phyloP scores from a whole-genome alignment of 805 yeast genomes.

The Kregervanrija pseudodelftensis region DNA sequence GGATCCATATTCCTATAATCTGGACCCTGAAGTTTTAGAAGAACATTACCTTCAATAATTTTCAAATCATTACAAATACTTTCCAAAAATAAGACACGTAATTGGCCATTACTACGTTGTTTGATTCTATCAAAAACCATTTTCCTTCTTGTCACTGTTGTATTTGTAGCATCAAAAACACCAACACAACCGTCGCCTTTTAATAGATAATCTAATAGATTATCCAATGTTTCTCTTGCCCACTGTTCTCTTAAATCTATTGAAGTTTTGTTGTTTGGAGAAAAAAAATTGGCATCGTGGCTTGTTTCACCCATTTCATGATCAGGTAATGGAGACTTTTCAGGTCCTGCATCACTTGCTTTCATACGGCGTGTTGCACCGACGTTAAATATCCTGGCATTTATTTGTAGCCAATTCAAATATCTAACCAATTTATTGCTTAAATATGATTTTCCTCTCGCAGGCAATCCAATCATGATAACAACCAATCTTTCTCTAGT shows the following conservation, averaged over 20 bases:
- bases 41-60: constrained; percentile 73
- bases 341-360: constrained; percentile 56
- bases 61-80: constrained; percentile 76
- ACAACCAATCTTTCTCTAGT: constrained; percentile 73
- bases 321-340: constrained; percentile 54
- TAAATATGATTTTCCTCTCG: constrained; percentile 89
- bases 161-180: constrained; percentile 79
- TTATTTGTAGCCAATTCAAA: constrained; percentile 90
- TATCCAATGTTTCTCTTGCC: constrained; percentile 93
- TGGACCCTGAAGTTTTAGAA: constrained; percentile 84
- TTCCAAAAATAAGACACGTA: constrained; percentile 80
- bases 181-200: constrained; percentile 87
- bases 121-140: constrained; percentile 51
- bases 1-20: constrained; percentile 87
- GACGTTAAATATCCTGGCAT: constrained; percentile 85
- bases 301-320: constrained; percentile 13
- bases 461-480: constrained; percentile 95
- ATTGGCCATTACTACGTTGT: constrained; percentile 46
- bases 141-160: constrained; percentile 58
- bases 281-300: constrained; percentile 81
- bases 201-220: constrained; percentile 70
- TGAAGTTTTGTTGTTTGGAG: constrained; percentile 65
- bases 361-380: constrained; percentile 89
- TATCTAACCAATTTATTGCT: constrained; percentile 87
- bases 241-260: constrained; percentile 76